phyloP scores from a whole-genome alignment of 2,329 filamentous ascomycete species.

The Ceratocystis papillata region DNA sequence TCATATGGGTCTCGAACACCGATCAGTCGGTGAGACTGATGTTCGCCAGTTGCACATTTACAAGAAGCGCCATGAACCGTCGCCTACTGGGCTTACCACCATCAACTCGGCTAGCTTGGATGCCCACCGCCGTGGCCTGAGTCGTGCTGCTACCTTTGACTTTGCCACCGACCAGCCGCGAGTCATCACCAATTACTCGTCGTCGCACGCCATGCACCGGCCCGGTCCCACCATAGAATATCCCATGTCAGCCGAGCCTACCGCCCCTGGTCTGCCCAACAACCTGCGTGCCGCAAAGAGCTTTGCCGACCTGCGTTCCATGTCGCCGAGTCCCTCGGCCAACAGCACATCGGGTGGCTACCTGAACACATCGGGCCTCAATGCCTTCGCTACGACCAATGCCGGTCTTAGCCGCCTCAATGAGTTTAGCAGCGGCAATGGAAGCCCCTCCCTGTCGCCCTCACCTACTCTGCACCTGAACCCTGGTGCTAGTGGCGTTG shows the following conservation, averaged over 20 bases:
- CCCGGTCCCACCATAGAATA: slow-evolving; percentile 79
- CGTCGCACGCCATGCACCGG: slow-evolving; percentile 61
- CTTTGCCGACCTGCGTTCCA: slow-evolving; percentile 88
- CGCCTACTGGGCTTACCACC: slow-evolving; percentile 44
- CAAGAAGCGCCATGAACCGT: slow-evolving; percentile 49
- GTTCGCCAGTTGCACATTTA: slow-evolving; percentile 85
- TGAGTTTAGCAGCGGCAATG: slow-evolving; percentile 27
- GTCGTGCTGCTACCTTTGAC: slow-evolving; percentile 92
- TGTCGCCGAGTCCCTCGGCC: slow-evolving; percentile 83
- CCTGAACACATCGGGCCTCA: slow-evolving; percentile 38
- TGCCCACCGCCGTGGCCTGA: slow-evolving; percentile 70
- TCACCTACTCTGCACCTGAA: slow-evolving; percentile 26
- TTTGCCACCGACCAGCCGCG: slow-evolving; percentile 70
- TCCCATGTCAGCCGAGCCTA: slow-evolving; percentile 63
- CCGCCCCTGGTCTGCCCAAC: slow-evolving; percentile 50
- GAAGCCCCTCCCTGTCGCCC: slow-evolving; percentile 27
- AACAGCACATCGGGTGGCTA: slow-evolving; percentile 70
- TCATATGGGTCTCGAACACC: slow-evolving; percentile 83
- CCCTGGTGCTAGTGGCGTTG: slow-evolving; percentile 28
- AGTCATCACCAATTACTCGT: slow-evolving; percentile 53
- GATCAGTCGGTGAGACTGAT: slow-evolving; percentile 78
- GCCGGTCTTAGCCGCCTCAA: slow-evolving; percentile 20
- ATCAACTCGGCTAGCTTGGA: slow-evolving; percentile 57
- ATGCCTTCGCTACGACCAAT: slow-evolving; percentile 31
- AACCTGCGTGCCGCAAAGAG: slow-evolving; percentile 91